phyloP scores from a whole-genome alignment of 1,139 yeast genomes.

The Kurtzmaniella natalensis region DNA sequence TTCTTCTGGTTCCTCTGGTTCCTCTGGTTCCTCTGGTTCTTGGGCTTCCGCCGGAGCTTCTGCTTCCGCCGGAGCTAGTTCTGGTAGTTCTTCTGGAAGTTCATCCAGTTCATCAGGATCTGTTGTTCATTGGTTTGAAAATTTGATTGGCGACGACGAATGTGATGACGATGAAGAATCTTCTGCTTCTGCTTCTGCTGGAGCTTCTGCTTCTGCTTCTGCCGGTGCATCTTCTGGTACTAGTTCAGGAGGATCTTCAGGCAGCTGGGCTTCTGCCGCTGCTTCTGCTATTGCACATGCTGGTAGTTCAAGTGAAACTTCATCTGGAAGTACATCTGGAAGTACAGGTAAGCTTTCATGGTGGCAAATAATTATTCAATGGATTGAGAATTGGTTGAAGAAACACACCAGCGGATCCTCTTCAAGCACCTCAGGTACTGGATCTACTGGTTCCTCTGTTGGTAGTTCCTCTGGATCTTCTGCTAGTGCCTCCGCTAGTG shows the following conservation, averaged over 20 bases:
- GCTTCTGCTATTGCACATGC: too few relatives aligned
- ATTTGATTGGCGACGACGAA: neutral
- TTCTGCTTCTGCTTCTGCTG: slow-evolving; percentile 10
- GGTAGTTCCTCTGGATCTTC: slow-evolving; percentile 3
- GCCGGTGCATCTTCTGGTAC: neutral
- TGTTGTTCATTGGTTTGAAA: too few relatives aligned
- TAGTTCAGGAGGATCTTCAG: slow-evolving; percentile 2
- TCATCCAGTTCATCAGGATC: neutral
- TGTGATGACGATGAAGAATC: slow-evolving; percentile 6
- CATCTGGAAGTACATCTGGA: too few relatives aligned
- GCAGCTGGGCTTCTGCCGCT: too few relatives aligned
- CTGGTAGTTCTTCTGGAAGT: neutral
- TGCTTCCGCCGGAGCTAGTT: neutral
- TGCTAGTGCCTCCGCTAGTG: slow-evolving; percentile 7
- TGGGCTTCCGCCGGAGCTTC: too few relatives aligned
- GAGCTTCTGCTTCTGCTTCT: neutral
- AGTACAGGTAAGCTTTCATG: too few relatives aligned
- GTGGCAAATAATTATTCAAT: too few relatives aligned
- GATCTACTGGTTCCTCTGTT: neutral
- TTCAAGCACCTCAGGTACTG: neutral
- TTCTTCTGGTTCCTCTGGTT: too few relatives aligned
- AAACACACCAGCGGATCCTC: too few relatives aligned
- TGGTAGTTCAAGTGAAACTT: too few relatives aligned
- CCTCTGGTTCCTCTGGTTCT: too few relatives aligned
- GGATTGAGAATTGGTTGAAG: too few relatives aligned